Conservation (phyloP, 2,329 filamentous ascomycete genomes). For the Aspergillus sclerotialis region DNA sequence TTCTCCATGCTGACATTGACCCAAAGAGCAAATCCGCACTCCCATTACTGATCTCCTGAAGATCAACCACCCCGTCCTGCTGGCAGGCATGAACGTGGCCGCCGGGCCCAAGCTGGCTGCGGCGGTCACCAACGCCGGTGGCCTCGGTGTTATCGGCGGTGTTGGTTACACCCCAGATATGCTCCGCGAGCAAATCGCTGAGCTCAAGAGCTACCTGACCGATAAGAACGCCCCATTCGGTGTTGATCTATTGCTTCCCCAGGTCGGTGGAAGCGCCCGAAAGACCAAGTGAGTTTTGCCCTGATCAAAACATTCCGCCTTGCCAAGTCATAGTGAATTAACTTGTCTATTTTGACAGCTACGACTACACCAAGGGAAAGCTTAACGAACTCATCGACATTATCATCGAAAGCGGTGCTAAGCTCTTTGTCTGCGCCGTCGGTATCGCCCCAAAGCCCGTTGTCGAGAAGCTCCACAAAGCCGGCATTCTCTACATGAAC, state of each 20-base stretch:
- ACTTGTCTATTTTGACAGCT: constrained; percentile 59
- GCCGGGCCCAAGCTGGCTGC: constrained; percentile 94
- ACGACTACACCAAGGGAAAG: constrained; percentile 99
- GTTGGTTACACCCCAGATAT: constrained; percentile 91
- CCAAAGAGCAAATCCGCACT: constrained; percentile 76
- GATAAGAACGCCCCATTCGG: constrained; percentile 95
- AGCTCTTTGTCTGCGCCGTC: constrained; percentile 93
- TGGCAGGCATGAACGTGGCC: constrained; percentile 98
- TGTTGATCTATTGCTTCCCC: constrained; percentile 85
- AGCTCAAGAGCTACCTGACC: constrained; percentile 78
- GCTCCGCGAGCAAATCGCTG: constrained; percentile 88
- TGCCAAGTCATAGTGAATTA: constrained; percentile 6
- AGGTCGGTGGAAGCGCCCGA: constrained; percentile 87
- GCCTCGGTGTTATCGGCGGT: constrained; percentile 92
- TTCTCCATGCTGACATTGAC: constrained; percentile 2
- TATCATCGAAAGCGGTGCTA: constrained; percentile 84
- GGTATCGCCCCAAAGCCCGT: constrained; percentile 84
- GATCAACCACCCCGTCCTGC: constrained; percentile 93
- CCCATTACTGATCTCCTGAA: constrained; percentile 91
- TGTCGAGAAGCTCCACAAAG: constrained; percentile 81
- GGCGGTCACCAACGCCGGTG: constrained; percentile 93
- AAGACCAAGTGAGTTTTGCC: constrained; percentile 70
- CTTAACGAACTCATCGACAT: constrained; percentile 84
- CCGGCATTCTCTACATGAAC: constrained; percentile 96
- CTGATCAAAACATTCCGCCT: constrained; percentile 1